Base-by-base conservation (phyloP, 176 grass and related monocot species). In the Calamus simplicifolius region DNA sequence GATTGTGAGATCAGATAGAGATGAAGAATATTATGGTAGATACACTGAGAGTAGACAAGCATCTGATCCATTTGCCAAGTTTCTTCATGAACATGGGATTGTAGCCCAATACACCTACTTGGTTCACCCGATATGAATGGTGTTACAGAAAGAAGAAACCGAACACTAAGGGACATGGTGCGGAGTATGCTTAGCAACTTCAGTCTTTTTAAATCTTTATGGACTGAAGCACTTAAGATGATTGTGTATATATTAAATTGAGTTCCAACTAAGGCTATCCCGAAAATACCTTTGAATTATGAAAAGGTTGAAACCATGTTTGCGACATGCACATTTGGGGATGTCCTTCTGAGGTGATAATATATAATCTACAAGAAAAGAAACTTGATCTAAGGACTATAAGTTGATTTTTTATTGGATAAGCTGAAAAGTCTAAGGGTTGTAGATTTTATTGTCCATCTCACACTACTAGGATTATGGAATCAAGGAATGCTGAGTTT, bases 251-350 rank as follows among this genome's bases (percentile, higher is more conserved):
- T n/a, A n/a, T n/a, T n/a, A n/a, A n/a, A n/a, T n/a, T n/a, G n/a
- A n/a, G n/a, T n/a, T n/a, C n/a, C n/a, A n/a, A 27, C 43, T 30
- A 70, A 70, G 18, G 6, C 3, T 38, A 27, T 38, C 26, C 14
- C 52, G 2, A 70, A 70, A 43, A 70, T 52, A 29, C 52, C 50
- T n/a, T 56, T 58, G 52, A 70, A 28, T 56, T 70, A 56, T 70
- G 28, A 25, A 70, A 29, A 53, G 25, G 67, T 48, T 29, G 50
- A 69, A 69, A 52, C 6, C 15, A 1, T 12, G 27, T 29, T 69
- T 69, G n/a, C 18, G 17, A 54, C 18, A 56, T 68, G 4, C 19
- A 1, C 16, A 29, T 69, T 30, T 69, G 0, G 66, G 50, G 66
- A 14, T 69, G 66, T 48, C 51, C 2, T 1, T 25, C 50, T 69